A percentile compares a stretch with the other conserved stretches of the same genome.
These are phyloP conservation scores for Mytilinidion resinicola DNA, from an alignment of 495 filamentous ascomycete genomes.

Conservation along the genomic window DNA sequence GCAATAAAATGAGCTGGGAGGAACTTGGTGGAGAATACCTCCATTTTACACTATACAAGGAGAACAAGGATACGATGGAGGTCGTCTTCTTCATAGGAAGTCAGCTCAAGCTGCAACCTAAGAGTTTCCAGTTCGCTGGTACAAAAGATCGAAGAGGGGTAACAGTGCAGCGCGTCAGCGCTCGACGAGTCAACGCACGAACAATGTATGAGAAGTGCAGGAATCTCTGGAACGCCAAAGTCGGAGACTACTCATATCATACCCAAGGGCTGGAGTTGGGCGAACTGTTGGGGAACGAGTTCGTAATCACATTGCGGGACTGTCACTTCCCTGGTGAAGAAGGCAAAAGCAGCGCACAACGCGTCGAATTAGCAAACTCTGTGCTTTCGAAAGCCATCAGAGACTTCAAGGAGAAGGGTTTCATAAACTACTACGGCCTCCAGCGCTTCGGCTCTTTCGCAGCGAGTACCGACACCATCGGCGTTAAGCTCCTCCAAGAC, in stretches of 20 bases:
- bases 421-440: conserved; percentile 94
- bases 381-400: conserved; percentile 52
- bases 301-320: conserved; percentile 81
- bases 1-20: conserved; percentile 45
- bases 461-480: conserved; percentile 73
- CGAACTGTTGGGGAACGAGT: conserved; percentile 82
- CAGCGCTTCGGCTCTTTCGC: conserved; percentile 87
- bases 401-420: conserved; percentile 58
- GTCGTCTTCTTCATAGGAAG: conserved; percentile 65
- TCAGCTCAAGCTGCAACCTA: conserved; percentile 58
- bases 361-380: conserved; percentile 38
- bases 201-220: conserved; percentile 57
- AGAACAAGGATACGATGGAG: conserved; percentile 98
- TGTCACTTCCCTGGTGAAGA: conserved; percentile 56
- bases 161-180: conserved; percentile 78
- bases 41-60: conserved; percentile 93
- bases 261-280: conserved; percentile 68
- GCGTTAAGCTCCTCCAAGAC: conserved; percentile 72
- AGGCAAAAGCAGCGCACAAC: conserved; percentile 36
- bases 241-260: conserved; percentile 75
- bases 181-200: conserved; percentile 56
- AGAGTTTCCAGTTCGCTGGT: conserved; percentile 76
- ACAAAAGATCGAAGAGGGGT: conserved; percentile 91
- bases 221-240: conserved; percentile 53
- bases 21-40: conserved; percentile 71